Percentiles rank a stretch among this genome's conserved stretches.
Conservation (phyloP, 306 rosid genomes). For the Rosa rugosa region DNA sequence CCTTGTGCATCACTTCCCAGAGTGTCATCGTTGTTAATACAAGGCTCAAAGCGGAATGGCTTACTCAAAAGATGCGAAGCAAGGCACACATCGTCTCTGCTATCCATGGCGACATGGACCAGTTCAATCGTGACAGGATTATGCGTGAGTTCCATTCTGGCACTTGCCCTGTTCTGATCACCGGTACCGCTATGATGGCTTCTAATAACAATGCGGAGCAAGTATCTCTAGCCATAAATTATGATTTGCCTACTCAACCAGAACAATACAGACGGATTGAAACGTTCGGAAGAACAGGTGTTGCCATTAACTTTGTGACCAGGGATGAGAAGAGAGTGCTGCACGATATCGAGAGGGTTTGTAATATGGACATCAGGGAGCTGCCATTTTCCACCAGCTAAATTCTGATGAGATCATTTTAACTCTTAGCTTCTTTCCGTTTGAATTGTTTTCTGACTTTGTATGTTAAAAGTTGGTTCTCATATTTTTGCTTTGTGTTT, state of each 20-base stretch:
- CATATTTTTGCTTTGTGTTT: background rate
- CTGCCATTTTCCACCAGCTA: conserved; percentile 22
- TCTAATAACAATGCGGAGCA: conserved; percentile 86
- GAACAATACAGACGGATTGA: conserved; percentile 90
- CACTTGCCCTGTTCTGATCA: conserved; percentile 77
- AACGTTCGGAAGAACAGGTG: conserved; percentile 86
- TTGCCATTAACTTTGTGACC: conserved; percentile 83
- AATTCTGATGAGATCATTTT: background rate
- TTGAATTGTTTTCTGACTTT: background rate
- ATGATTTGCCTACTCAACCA: conserved; percentile 83
- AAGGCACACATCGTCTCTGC: conserved; percentile 80
- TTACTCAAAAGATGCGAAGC: conserved; percentile 80
- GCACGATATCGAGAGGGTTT: conserved; percentile 78
- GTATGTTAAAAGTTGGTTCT: background rate
- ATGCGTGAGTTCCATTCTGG: conserved; percentile 88
- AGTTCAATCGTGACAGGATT: conserved; percentile 68
- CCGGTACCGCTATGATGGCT: conserved; percentile 70
- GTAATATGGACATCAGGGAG: conserved; percentile 75
- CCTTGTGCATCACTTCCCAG: conserved; percentile 69
- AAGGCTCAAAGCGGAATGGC: conserved; percentile 88
- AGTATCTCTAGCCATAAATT: conserved; percentile 83
- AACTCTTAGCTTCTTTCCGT: background rate
- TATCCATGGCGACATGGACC: conserved; percentile 95
- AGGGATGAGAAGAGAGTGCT: conserved; percentile 69
- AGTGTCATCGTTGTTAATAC: conserved; percentile 86